Evolutionary conservation across 495 filamentous ascomycete genomes (phyloP).

Genomic region (Astrothelium macrocarpum): DNA sequence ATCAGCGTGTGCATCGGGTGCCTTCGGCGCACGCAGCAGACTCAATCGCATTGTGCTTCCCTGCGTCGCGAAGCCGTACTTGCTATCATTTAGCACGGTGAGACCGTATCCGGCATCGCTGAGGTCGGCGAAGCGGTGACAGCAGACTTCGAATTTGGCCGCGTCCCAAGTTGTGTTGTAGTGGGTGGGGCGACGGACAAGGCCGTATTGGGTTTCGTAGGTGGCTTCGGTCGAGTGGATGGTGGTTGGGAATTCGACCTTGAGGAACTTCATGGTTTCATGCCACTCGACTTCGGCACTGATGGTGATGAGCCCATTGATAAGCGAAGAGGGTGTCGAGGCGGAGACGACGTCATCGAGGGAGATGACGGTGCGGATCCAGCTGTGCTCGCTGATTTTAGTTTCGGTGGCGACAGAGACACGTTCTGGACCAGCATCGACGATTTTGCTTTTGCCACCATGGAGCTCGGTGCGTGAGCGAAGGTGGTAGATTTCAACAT

Average conservation of each 20-base stretch:
- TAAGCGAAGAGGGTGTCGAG: too few relatives aligned
- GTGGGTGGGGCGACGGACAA: conserved; percentile 80
- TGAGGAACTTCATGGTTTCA: conserved; percentile 94
- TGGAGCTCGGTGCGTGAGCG: conserved; percentile 70
- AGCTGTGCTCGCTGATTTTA: conserved; percentile 76
- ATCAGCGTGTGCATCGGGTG: conserved; percentile 89
- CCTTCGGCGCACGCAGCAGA: conserved; percentile 85
- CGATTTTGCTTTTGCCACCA: conserved; percentile 50
- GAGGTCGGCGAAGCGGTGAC: conserved; percentile 94
- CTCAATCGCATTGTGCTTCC: conserved; percentile 91
- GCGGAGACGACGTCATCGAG: too few relatives aligned
- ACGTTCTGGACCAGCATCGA: conserved; percentile 62
- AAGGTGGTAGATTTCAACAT: conserved; percentile 93
- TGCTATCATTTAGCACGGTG: conserved; percentile 88
- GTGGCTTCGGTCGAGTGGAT: conserved; percentile 83
- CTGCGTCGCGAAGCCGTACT: conserved; percentile 88
- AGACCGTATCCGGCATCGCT: conserved; percentile 89
- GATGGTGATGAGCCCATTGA: conserved; percentile 66
- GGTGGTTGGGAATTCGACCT: conserved; percentile 96
- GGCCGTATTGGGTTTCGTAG: conserved; percentile 93
- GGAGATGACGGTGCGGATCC: conserved; percentile 77
- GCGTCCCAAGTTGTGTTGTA: conserved; percentile 98
- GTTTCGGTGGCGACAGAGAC: conserved; percentile 73
- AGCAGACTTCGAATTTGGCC: conserved; percentile 98
- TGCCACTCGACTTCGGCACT: conserved; percentile 81